Evolutionary conservation across 2,329 filamentous ascomycete species (phyloP), one percentile per base, ranked within the genome.

Genomic region (Lanzia echinophila): DNA sequence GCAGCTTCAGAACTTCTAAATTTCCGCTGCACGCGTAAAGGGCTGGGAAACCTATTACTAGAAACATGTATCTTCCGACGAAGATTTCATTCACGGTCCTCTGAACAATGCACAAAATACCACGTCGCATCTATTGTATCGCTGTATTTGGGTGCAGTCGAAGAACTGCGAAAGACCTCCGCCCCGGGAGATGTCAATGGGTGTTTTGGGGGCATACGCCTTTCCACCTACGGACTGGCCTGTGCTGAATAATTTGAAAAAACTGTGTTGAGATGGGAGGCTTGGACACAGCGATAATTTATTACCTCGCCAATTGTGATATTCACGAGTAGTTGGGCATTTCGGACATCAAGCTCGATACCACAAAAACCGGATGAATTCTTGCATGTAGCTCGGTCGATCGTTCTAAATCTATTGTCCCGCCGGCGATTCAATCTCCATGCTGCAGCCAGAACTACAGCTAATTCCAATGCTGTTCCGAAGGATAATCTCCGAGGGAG

Each of bases 221-320:
- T 46, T 15, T 82, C 79, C 61, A 71, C 76, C 10, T 81, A 81
- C 65, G 79, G 79, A 82, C 63, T 75, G 78, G 62, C 69, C 82
- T 10, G 72, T 77, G 3, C 67, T 81, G 2, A 75, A 81, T 45
- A 47, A 53, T 24, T 22, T 41, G n/a, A 68, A 65, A 15, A 75
- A 76, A 0, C 75, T 75, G n/a, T 61, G 36, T 57, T 2, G 72
- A 57, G 10, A 19, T 60, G 8, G 72, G 78, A 17, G 75, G 72
- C 0, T 82, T 79, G 78, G 79, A 82, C 60, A 74, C 74, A 1
- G 68, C 77, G 55, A 79, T 83, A 24, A 74, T 77, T 0, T 81
- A 75, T 61, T 81, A 81, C 63, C 70, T 75, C 50, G 76, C 74
- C 33, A 78, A 82, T 60, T 82, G 78, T 64, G 78, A 80, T 60